Conservation (phyloP, 2,329 filamentous ascomycete species). For the Byssothecium circinans region DNA sequence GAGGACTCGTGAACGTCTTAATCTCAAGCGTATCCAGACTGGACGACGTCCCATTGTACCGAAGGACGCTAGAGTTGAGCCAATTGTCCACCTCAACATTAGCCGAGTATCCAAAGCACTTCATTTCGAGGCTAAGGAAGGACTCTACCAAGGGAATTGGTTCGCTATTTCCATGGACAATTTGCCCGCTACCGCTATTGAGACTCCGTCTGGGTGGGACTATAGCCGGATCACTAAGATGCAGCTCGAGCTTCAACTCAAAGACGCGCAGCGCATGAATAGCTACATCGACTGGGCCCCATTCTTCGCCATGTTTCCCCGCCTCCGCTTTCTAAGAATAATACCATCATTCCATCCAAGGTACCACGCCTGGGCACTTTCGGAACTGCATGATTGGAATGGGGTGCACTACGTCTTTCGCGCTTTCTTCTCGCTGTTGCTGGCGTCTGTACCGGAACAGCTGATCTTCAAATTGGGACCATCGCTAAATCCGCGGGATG, state of each 20-base stretch:
- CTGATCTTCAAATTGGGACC: slow-evolving; percentile 23
- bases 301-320: slow-evolving; percentile 26
- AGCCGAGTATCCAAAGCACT: slow-evolving; percentile 24
- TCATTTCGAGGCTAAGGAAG: slow-evolving; percentile 28
- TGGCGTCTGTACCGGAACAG: slow-evolving; percentile 22
- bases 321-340: slow-evolving; percentile 26
- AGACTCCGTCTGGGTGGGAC: slow-evolving; percentile 31
- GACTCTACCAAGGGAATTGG: slow-evolving; percentile 31
- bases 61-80: slow-evolving; percentile 15
- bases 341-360: slow-evolving; percentile 29
- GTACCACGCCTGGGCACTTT: slow-evolving; percentile 33
- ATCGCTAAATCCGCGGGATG: slow-evolving; percentile 8
- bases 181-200: slow-evolving; percentile 21
- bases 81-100: slow-evolving; percentile 24
- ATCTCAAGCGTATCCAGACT: slow-evolving; percentile 23
- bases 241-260: slow-evolving; percentile 32
- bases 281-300: slow-evolving; percentile 33
- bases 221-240: slow-evolving; percentile 24
- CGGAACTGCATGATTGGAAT: slow-evolving; percentile 26
- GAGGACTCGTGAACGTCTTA: slow-evolving; percentile 24
- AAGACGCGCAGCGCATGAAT: slow-evolving; percentile 37
- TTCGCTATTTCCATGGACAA: slow-evolving; percentile 33
- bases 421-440: slow-evolving; percentile 31
- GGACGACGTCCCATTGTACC: slow-evolving; percentile 23
- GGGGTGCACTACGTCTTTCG: slow-evolving; percentile 30